These are phyloP conservation scores for Thinopyrum elongatum DNA, from an alignment of 176 grass and related monocot genomes.

Conservation along the genomic window DNA sequence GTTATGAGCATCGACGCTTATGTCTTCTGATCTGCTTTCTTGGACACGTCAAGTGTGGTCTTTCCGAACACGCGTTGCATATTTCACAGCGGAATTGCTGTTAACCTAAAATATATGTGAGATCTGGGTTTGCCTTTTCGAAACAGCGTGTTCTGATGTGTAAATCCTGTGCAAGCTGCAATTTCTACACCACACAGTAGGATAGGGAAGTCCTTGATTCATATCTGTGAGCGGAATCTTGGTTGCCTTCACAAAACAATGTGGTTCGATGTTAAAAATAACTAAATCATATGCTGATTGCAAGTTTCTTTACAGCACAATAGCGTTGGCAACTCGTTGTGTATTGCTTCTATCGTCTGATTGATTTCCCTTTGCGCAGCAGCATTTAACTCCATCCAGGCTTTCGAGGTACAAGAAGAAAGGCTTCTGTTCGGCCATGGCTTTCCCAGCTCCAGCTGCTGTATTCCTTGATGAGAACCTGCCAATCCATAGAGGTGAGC, in stretches of 20 bases:
- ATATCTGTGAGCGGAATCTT: background rate
- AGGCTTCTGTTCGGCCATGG: conserved; percentile 44
- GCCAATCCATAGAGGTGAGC: conserved; percentile 40
- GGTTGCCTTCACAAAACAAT: background rate
- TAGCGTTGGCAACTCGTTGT: background rate
- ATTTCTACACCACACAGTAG: background rate
- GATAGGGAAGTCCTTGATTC: background rate
- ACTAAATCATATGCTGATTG: background rate
- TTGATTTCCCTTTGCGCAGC: background rate
- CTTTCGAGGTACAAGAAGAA: background rate
- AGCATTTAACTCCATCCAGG: background rate
- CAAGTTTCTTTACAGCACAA: background rate
- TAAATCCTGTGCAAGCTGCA: background rate
- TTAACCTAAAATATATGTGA: background rate
- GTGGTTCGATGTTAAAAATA: background rate
- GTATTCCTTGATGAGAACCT: conserved; percentile 53
- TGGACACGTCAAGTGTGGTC: background rate
- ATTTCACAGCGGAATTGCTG: background rate
- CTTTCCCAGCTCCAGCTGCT: conserved; percentile 35
- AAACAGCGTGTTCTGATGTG: background rate
- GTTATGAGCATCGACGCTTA: background rate
- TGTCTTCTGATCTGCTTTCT: background rate
- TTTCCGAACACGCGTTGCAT: background rate
- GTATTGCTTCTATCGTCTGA: conserved; percentile 12
- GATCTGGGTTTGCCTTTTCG: background rate